A percentile compares a stretch with the other conserved stretches of the same genome.
These are phyloP conservation scores for Linanthus parryae DNA, from an alignment of 148 eudicot species.

Conservation along the genomic window DNA sequence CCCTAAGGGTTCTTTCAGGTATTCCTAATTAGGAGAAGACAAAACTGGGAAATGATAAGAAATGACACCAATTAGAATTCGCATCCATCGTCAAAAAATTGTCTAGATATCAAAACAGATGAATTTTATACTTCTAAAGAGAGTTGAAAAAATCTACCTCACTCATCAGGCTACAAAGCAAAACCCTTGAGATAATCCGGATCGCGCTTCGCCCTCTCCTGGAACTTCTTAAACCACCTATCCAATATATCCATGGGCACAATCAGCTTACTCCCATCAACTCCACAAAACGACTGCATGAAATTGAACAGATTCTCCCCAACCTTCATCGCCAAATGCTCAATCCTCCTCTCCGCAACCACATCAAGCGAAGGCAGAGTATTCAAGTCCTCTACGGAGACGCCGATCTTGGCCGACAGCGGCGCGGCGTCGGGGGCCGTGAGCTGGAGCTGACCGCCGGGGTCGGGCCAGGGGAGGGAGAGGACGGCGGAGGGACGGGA, in stretches of 20 bases:
- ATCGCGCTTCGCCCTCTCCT: conserved; percentile 86
- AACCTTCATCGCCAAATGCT: conserved; percentile 75
- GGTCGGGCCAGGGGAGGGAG: conserved; percentile 78
- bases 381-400: conserved; percentile 76
- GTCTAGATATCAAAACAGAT: too few relatives aligned
- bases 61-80: too few relatives aligned
- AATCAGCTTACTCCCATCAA: conserved; percentile 74
- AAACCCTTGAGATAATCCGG: conserved; percentile 92
- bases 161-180: conserved; percentile 67
- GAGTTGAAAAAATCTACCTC: too few relatives aligned
- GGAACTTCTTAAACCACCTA: conserved; percentile 97
- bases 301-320: conserved; percentile 95
- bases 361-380: conserved; percentile 72
- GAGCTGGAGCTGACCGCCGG: conserved; percentile 56
- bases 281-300: conserved; percentile 98
- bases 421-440: conserved; percentile 50
- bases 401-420: conserved; percentile 78
- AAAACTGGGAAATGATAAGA: too few relatives aligned
- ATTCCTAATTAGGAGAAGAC: too few relatives aligned
- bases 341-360: conserved; percentile 70
- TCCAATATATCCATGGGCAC: conserved; percentile 95
- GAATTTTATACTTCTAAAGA: conserved; percentile 7
- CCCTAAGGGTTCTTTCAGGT: too few relatives aligned
- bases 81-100: too few relatives aligned
- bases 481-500: conserved; percentile 90